These are phyloP conservation scores for Isatis tinctoria DNA, from an alignment of 345 rosid genomes.

Conservation along the genomic window DNA sequence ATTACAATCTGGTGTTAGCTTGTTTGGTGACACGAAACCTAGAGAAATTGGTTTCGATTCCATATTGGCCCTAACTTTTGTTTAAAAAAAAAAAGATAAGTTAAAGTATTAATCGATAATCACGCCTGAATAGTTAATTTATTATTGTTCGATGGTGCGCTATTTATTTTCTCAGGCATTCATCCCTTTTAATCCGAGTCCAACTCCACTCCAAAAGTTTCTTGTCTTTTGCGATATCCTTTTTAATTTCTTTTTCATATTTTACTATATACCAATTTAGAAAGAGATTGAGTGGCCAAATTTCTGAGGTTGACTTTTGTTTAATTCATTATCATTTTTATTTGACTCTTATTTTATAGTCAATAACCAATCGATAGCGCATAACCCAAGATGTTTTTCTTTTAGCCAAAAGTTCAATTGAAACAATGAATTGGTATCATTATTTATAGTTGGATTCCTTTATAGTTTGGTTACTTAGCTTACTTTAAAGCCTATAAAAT, in stretches of 20 bases:
- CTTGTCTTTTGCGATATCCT: conserved; percentile 32
- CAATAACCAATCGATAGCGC: conserved; percentile 29
- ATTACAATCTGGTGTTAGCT: conserved; percentile 10
- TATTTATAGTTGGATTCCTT: no score
- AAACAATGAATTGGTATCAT: neutral
- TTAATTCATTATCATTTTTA: conserved; percentile 24
- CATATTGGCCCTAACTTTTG: conserved; percentile 31
- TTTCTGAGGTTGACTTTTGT: conserved; percentile 30
- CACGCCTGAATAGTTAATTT: conserved; percentile 30
- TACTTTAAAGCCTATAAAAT: neutral
- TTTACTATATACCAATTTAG: conserved; percentile 9
- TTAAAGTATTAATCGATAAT: conserved; percentile 32
- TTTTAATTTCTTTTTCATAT: conserved; percentile 1
- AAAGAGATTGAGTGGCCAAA: conserved; percentile 25
- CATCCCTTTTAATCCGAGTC: conserved; percentile 33
- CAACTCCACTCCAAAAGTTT: conserved; percentile 39
- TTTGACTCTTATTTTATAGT: conserved; percentile 27
- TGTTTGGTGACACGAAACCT: conserved; percentile 35
- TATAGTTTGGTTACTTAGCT: neutral
- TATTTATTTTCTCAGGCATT: conserved; percentile 26
- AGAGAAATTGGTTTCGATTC: conserved; percentile 5
- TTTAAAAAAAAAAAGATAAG: conserved; percentile 3
- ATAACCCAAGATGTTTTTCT: neutral
- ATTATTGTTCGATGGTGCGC: conserved; percentile 32
- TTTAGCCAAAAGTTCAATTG: neutral